phyloP scores from a whole-genome alignment of 192 early-diverging fungal species.

The Bifiguratus adelaidae region DNA sequence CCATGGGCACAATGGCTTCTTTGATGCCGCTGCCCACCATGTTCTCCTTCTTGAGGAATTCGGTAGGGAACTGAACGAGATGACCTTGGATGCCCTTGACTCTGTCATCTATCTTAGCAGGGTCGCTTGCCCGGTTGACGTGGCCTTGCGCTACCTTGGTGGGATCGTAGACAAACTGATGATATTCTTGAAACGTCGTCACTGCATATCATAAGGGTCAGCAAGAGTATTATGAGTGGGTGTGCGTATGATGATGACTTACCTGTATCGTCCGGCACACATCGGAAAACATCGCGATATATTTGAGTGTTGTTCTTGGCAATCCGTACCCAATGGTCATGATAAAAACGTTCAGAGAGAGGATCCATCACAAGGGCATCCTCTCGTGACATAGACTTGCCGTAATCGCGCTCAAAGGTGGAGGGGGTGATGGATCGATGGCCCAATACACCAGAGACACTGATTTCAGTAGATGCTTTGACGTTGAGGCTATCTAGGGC shows the following conservation, averaged over 20 bases:
- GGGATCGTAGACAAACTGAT: slow-evolving; percentile 31
- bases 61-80: slow-evolving; percentile 37
- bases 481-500: not conserved
- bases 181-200: slow-evolving; percentile 41
- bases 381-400: slow-evolving; percentile 7
- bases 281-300: slow-evolving; percentile 70
- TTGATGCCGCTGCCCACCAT: slow-evolving; percentile 31
- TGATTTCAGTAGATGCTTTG: not conserved
- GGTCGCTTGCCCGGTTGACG: slow-evolving; percentile 23
- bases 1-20: slow-evolving; percentile 39
- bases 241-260: slow-evolving; percentile 5
- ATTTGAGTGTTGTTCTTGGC: slow-evolving; percentile 55
- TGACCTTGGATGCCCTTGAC: slow-evolving; percentile 31
- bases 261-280: slow-evolving; percentile 78
- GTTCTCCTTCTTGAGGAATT: slow-evolving; percentile 37
- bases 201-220: slow-evolving; percentile 3
- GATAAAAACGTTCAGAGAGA: slow-evolving; percentile 49
- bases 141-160: slow-evolving; percentile 33
- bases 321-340: slow-evolving; percentile 41
- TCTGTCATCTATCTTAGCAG: slow-evolving; percentile 13
- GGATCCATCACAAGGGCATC: slow-evolving; percentile 56
- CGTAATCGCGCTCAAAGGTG: slow-evolving; percentile 5
- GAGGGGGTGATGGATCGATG: not conserved
- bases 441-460: slow-evolving; percentile 2
- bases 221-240: not conserved